Base-by-base conservation (phyloP, 257 asterid genomes). In the Petunia axillaris region DNA sequence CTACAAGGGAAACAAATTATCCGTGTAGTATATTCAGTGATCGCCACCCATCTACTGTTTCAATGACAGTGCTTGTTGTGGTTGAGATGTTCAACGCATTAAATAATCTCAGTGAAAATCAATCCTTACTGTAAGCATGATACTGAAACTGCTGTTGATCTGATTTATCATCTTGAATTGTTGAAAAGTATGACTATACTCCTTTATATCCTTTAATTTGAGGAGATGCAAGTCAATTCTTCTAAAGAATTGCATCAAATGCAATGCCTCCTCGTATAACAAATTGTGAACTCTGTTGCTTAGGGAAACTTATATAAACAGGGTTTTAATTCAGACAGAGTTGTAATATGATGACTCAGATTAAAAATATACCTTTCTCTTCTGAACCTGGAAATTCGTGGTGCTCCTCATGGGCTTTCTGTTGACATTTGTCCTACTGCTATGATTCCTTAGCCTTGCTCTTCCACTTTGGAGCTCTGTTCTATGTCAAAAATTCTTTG, bases 41-140 rank as follows among this genome's bases (percentile, higher is more conserved):
- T 86, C 95, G 89, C 71, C 97, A 90, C 88, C 97, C 99, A 60
- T 96, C 99, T 79, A 96, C 99, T 78, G 94, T 96, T 84, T 77
- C 99, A 76, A 96, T 96, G 98, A 96, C 98, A 36, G 99, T 96
- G 82, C 98, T 93, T 71, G 98, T 94, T 82, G 97, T 92, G 8
- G 99, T 96, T 65, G 99, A 96, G 95, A 96, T 96, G 99, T 96
- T 96, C 93, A 96, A 96, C 38, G 98, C 98, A 65, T 82, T 96
- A 89, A 96, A 96, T 90, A 96, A 94, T 87, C 98, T 96, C 80
- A 96, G 98, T 85, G 99, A 96, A 90, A 96, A 96, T 84, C 99
- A 96, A 81, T 96, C 99, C 64, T 94, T 96, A 84, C 46, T 94
- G 99, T 95, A 83, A 89, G 99, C 90, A 81, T 44, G 14, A 67